Percentiles rank a stretch among this genome's conserved stretches.
These are phyloP conservation scores for Cladophialophora psammophila DNA, from an alignment of 2,329 filamentous ascomycete species.

Conservation along the genomic window DNA sequence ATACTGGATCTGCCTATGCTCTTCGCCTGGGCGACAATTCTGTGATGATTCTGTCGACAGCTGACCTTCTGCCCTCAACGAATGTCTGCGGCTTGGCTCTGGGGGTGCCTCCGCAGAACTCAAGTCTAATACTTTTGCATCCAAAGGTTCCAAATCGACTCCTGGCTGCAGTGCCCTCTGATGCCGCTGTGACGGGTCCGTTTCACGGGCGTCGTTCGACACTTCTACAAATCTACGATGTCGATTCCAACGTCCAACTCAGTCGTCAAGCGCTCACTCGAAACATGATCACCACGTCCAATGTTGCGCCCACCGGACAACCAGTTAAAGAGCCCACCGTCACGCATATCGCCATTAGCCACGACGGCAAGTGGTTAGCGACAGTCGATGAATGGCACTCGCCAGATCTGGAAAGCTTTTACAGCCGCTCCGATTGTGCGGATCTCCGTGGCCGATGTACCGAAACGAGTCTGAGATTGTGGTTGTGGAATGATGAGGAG, in stretches of 20 bases:
- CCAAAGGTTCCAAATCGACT: conserved; percentile 69
- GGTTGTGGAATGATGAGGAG: conserved; percentile 67
- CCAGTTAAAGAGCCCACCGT: conserved; percentile 80
- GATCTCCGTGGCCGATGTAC: conserved; percentile 23
- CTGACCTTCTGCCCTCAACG: conserved; percentile 82
- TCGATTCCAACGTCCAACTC: conserved; percentile 78
- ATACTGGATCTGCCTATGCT: conserved; percentile 79
- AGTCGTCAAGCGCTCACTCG: conserved; percentile 88
- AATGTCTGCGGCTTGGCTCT: conserved; percentile 70
- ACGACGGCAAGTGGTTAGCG: conserved; percentile 86
- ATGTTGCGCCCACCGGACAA: conserved; percentile 73
- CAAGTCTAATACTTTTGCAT: conserved; percentile 61
- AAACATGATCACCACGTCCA: conserved; percentile 84
- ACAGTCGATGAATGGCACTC: conserved; percentile 92
- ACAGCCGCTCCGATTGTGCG: conserved; percentile 38
- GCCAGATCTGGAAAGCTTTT: conserved; percentile 69
- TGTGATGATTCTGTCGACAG: conserved; percentile 85
- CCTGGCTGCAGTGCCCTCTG: conserved; percentile 70
- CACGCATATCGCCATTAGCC: conserved; percentile 75
- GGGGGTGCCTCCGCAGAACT: conserved; percentile 37
- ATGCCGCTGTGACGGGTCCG: conserved; percentile 39
- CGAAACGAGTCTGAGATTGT: conserved; percentile 90
- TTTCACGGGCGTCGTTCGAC: conserved; percentile 42
- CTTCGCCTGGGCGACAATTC: conserved; percentile 92
- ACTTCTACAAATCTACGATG: conserved; percentile 81